Percentiles rank a stretch among this genome's conserved stretches.
Conservation (phyloP, 2,329 filamentous ascomycete species). For the Colletotrichum limetticola region DNA sequence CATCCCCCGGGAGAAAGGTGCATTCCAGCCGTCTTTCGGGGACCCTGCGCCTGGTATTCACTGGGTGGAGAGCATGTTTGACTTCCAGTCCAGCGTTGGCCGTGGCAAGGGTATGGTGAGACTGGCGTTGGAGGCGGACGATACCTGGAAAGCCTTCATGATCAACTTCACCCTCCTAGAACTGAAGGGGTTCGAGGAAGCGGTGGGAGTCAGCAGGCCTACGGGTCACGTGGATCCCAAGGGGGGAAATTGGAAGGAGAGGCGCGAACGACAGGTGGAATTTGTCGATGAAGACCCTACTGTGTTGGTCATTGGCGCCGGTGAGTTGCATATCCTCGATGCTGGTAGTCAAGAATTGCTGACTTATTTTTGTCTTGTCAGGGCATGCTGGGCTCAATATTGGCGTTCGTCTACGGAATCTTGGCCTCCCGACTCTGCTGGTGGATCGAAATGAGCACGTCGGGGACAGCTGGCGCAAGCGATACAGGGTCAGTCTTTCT, state of each 20-base stretch:
- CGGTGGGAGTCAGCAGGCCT: conserved; percentile 56
- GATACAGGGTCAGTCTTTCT: conserved; percentile 54
- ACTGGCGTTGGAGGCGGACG: conserved; percentile 24
- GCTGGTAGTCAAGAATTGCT: no score
- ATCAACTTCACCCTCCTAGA: conserved; percentile 69
- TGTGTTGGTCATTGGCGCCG: conserved; percentile 65
- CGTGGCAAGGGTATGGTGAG: conserved; percentile 35
- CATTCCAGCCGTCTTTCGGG: conserved; percentile 16
- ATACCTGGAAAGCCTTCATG: conserved; percentile 70
- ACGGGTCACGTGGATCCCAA: conserved; percentile 65
- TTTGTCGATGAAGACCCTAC: conserved; percentile 63
- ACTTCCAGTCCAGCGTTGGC: conserved; percentile 34
- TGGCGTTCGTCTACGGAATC: conserved; percentile 69
- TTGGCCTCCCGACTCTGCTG: conserved; percentile 65
- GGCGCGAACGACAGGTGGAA: conserved; percentile 57
- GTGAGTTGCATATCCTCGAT: conserved; percentile 49
- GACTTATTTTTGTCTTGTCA: conserved; percentile 32
- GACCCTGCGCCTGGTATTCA: conserved; percentile 26
- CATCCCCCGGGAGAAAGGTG: conserved; percentile 2
- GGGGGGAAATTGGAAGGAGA: conserved; percentile 70
- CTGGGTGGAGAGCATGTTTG: conserved; percentile 36
- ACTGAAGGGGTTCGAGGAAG: conserved; percentile 65
- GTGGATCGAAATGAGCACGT: conserved; percentile 67
- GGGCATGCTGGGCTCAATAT: conserved; percentile 69
- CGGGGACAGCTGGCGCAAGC: conserved; percentile 72